Evolutionary conservation across 768 basidiomycete genomes (phyloP).

Genomic region (Mycena polygramma): DNA sequence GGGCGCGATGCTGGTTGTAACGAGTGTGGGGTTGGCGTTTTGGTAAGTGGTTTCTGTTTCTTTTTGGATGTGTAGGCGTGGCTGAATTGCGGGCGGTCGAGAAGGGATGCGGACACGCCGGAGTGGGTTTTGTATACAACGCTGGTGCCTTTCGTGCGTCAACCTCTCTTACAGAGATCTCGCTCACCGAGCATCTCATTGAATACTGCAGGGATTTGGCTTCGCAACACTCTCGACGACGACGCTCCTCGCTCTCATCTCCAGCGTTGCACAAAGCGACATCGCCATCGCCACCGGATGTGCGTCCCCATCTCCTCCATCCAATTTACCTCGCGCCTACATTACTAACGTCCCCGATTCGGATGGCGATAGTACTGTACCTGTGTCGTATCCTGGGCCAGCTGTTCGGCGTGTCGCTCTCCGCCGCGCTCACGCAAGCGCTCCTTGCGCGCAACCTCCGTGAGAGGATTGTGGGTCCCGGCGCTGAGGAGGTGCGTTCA

Average conservation of each 20-base stretch:
- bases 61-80: too few species aligned
- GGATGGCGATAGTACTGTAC: slow-evolving; percentile 69
- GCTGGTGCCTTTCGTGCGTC: slow-evolving; percentile 51
- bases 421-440: slow-evolving; percentile 73
- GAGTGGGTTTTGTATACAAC: slow-evolving; percentile 36
- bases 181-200: too few species aligned
- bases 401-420: slow-evolving; percentile 79
- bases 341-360: too few species aligned
- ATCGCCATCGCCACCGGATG: slow-evolving; percentile 78
- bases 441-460: slow-evolving; percentile 66
- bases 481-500: slow-evolving; percentile 58
- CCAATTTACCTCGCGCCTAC: too few species aligned
- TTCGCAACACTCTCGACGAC: slow-evolving; percentile 54
- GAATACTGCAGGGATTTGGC: background rate
- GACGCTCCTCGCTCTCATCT: slow-evolving; percentile 73
- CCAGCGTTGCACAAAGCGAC: slow-evolving; percentile 67
- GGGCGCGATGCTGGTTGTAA: background rate
- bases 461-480: slow-evolving; percentile 65
- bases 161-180: too few species aligned
- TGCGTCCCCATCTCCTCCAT: too few species aligned
- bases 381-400: slow-evolving; percentile 80
- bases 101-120: slow-evolving; percentile 27
- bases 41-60: too few species aligned
- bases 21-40: background rate
- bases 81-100: too few species aligned